Percentiles rank a stretch among this genome's conserved stretches.
Evolutionary conservation across 768 basidiomycete genomes (phyloP).

Genomic region (Mycena amicta): DNA sequence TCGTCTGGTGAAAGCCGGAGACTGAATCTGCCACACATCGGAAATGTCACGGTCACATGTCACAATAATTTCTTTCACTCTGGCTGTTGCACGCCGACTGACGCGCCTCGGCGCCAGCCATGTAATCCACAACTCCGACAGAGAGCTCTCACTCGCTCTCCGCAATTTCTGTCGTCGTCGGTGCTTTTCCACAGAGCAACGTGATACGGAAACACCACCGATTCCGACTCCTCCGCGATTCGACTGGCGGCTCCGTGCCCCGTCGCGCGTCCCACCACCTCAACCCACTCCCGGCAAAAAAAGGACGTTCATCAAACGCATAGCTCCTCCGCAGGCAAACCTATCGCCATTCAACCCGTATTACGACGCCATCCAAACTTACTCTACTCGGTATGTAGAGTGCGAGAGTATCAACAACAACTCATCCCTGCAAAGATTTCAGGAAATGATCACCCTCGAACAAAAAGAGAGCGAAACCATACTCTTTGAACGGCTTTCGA

Average conservation of each 20-base stretch:
- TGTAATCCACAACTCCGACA: background rate
- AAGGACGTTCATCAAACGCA: slow-evolving; percentile 35
- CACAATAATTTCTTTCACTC: background rate
- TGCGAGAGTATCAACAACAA: background rate
- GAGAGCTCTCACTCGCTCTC: slow-evolving; percentile 10
- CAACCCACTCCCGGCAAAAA: slow-evolving; percentile 16
- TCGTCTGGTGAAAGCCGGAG: background rate
- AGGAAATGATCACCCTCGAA: slow-evolving; percentile 58
- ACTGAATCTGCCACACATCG: slow-evolving; percentile 1
- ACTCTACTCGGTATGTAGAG: slow-evolving; percentile 52
- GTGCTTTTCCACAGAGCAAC: slow-evolving; percentile 30
- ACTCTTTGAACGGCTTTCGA: slow-evolving; percentile 62
- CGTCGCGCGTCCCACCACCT: slow-evolving; percentile 40
- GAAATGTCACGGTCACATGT: background rate
- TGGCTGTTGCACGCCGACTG: background rate
- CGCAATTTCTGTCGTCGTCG: slow-evolving; percentile 21
- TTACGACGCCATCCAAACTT: slow-evolving; percentile 53
- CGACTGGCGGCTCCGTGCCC: slow-evolving; percentile 63
- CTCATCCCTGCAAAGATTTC: slow-evolving; percentile 37
- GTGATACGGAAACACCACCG: slow-evolving; percentile 30
- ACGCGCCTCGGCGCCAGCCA: background rate
- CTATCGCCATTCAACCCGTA: slow-evolving; percentile 43
- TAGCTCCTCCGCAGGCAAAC: slow-evolving; percentile 36
- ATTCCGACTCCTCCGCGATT: slow-evolving; percentile 40
- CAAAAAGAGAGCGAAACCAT: slow-evolving; percentile 64